Base-by-base conservation (phyloP, 139 green algal genomes). In the Micractinium sp. region DNA sequence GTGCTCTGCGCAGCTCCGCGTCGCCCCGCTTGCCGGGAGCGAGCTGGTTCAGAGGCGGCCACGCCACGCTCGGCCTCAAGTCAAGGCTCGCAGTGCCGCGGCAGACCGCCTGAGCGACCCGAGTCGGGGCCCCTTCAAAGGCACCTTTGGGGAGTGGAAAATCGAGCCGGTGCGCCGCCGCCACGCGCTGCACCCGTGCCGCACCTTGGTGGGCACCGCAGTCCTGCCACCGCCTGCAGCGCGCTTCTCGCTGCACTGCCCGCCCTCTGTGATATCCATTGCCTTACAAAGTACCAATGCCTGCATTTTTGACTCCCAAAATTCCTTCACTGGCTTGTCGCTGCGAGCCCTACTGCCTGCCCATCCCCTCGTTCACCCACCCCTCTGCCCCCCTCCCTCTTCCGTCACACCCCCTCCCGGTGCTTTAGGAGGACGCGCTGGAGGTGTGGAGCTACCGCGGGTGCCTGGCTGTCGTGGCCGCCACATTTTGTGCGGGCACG, bases 401-500 rank as follows among this genome's bases (percentile, higher is more conserved):
- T 27, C 38, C 56, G 18, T 19, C 18, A 29, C 16, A 19, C 15
- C 5, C 3, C 15, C 23, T 66, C 83, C n/a, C n/a, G n/a, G n/a
- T n/a, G n/a, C n/a, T n/a, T n/a, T n/a, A 87, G 83, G 83, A 38
- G 3, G 83, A 87, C 19, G 71, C 67, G 83, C 38, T 87, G 0
- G 83, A 87, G 67, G 83, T 87, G 83, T 87, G 71, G 39, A 41
- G 38, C 67, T 87, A 87, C 66, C 38, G 83, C 15, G 71, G 7
- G 2, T 36, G 66, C 14, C 69, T 92, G 29, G 39, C 35, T 7
- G 41, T 86, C 2, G 71, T 86, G 13, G 74, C 71, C 0, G 81
- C 69, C 19, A n/a, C 36, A 16, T 91, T 82, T 73, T 53, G n/a
- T 16, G 69, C 80, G 31, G 87, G 85, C 56, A 89, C 85, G 27